Evolutionary conservation across 257 asterid genomes (phyloP).

Genomic region (Solanum sejunctum): DNA sequence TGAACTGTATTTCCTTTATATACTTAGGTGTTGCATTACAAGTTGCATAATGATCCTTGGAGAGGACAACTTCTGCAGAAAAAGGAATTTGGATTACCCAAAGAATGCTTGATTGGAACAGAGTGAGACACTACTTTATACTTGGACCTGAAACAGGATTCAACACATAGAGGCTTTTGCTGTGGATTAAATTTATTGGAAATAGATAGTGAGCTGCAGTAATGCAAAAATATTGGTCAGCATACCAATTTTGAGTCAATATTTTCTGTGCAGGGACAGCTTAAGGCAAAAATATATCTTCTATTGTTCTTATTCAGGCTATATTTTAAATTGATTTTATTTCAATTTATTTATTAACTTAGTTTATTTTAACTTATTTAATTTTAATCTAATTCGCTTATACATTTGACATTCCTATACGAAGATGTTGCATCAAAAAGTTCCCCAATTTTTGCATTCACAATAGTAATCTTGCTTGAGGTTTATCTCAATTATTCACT

Average conservation of each 20-base stretch:
- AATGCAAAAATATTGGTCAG: background rate
- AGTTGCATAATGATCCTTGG: conserved; percentile 87
- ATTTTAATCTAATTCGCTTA: background rate
- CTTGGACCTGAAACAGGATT: background rate
- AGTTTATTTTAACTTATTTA: background rate
- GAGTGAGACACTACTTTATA: conserved; percentile 2
- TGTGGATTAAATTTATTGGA: background rate
- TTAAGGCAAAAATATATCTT: background rate
- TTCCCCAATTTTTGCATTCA: no score
- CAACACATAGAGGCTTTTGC: background rate
- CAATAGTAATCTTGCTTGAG: no score
- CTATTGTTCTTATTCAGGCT: background rate
- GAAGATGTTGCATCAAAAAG: no score
- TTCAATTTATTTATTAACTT: background rate
- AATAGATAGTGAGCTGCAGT: background rate
- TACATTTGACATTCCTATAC: background rate
- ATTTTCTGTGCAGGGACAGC: background rate
- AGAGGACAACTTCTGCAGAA: conserved; percentile 23
- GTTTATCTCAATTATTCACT: no score
- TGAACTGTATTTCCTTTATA: background rate
- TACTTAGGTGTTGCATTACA: conserved; percentile 72
- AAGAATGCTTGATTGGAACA: conserved; percentile 43
- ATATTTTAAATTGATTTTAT: background rate
- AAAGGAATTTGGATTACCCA: conserved; percentile 59
- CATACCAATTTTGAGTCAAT: background rate